These are phyloP conservation scores for Pseudocercospora fuligena DNA, from an alignment of 2,329 filamentous ascomycete genomes.

Conservation along the genomic window DNA sequence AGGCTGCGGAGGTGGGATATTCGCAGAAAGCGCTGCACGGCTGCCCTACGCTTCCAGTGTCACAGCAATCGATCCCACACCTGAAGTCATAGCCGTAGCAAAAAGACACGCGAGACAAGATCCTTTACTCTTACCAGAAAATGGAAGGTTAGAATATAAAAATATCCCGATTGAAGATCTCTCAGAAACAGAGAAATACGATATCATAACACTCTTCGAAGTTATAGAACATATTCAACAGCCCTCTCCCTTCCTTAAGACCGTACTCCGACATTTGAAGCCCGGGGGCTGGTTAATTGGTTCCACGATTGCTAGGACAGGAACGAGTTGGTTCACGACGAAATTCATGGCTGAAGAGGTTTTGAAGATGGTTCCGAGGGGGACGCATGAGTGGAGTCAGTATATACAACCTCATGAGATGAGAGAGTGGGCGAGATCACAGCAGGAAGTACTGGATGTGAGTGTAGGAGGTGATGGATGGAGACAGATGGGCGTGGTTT, in stretches of 20 bases:
- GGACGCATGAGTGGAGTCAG: conserved; percentile 95
- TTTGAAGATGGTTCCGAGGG: conserved; percentile 82
- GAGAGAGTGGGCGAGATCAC: conserved; percentile 51
- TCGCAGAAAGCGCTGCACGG: conserved; percentile 83
- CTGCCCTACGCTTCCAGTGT: conserved; percentile 67
- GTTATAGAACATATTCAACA: conserved; percentile 90
- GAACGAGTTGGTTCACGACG: conserved; percentile 88
- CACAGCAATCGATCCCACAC: conserved; percentile 77
- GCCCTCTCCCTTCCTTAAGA: conserved; percentile 73
- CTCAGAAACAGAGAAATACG: conserved; percentile 58
- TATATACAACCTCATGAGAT: conserved; percentile 90
- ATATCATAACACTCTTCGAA: conserved; percentile 88
- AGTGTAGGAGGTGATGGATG: conserved; percentile 69
- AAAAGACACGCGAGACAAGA: conserved; percentile 75
- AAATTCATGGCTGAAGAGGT: conserved; percentile 91
- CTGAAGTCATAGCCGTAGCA: conserved; percentile 75
- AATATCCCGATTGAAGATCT: conserved; percentile 79
- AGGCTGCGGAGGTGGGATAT: conserved; percentile 95
- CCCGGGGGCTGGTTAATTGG: conserved; percentile 93
- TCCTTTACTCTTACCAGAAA: conserved; percentile 63
- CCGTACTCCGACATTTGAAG: conserved; percentile 74
- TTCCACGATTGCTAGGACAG: conserved; percentile 89
- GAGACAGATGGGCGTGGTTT: conserved; percentile 81
- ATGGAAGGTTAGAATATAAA: conserved; percentile 67
- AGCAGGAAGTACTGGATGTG: conserved; percentile 49